Base-by-base conservation (phyloP, 768 basidiomycete genomes). In the Tremella yokohamensis region DNA sequence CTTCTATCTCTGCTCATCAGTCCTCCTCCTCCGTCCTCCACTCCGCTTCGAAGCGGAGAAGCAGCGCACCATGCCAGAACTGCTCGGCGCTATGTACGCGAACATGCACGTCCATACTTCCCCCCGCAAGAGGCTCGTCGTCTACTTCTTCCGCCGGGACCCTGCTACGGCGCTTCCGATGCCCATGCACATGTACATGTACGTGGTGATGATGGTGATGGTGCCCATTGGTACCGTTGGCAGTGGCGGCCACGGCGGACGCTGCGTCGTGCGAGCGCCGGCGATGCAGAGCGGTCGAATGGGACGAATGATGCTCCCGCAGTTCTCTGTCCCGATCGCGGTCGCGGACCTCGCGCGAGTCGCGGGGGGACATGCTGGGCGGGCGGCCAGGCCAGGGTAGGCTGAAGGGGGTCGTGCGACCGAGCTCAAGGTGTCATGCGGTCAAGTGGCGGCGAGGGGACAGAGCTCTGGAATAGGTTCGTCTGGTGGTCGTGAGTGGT, bases 1-100 rank as follows among this genome's bases (percentile, higher is more conserved):
- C 90, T 52, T 94, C 91, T 24, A 97, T 82, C 77, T 98, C 94
- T 97, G 66, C 16, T 15, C 8, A 8, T 54, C 49, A 45, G 37
- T 16, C 38, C 29, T 34, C 29, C 29, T 4, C 29, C 52, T 55
- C 29, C 24, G 37, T 24, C 2, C 45, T 47, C 26, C 18, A 18
- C 25, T n/a, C 11, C 29, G 29, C 29, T 4, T 16, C 2, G 51
- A 38, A n/a, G 7, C 7, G 3, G 13, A n/a, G 29, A 22, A 8
- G 38, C 16, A 18, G 64, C 68, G 40, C 25, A 68, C 69, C 69
- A 20, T 61, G 55, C 69, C 69, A 70, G 59, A 70, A 70, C 56
- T 68, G 66, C 20, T 70, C 69, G 2, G 57, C 42, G 37, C 26
- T 62, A 50, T 70, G 62, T 18, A 70, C 69, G 8, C 66, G 40